These are phyloP conservation scores for Serendipita sp. DNA, from an alignment of 1,284 basidiomycete species.

Conservation along the genomic window DNA sequence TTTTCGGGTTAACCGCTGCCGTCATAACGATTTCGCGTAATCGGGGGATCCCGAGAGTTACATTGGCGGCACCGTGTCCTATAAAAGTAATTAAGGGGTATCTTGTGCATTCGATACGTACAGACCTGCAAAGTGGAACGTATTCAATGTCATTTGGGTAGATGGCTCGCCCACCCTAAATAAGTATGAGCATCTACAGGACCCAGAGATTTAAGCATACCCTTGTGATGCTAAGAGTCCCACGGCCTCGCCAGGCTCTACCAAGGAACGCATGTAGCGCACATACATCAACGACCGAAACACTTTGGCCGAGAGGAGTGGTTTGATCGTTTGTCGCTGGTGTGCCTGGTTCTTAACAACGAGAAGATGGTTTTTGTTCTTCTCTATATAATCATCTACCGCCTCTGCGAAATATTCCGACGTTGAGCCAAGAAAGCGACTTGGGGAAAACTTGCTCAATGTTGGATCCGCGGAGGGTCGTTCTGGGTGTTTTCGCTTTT, in stretches of 20 bases:
- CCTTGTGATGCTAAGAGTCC: conserved; percentile 96
- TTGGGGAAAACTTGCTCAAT: conserved; percentile 68
- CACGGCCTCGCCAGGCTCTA: conserved; percentile 96
- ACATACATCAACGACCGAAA: conserved; percentile 77
- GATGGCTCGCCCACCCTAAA: conserved; percentile 92
- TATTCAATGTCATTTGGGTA: conserved; percentile 99
- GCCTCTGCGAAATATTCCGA: conserved; percentile 85
- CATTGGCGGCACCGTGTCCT: conserved; percentile 98
- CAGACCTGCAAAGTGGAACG: conserved; percentile 94
- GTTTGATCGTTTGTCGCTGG: conserved; percentile 26
- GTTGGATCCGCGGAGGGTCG: conserved; percentile 45
- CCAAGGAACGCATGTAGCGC: conserved; percentile 84
- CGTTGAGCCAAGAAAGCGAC: conserved; percentile 73
- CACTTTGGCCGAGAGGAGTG: conserved; percentile 38
- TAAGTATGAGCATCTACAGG: conserved; percentile 8
- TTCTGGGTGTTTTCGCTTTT: conserved; percentile 30
- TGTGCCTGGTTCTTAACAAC: conserved; percentile 38
- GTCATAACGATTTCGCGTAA: conserved; percentile 99
- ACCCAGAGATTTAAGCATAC: conserved; percentile 29
- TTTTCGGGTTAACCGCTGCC: conserved; percentile 90
- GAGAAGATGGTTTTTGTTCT: conserved; percentile 66
- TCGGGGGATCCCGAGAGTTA: conserved; percentile 97
- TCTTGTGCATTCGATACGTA: conserved; percentile 11
- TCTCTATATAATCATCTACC: conserved; percentile 67
- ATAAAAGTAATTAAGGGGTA: conserved; percentile 10